Percentiles rank a stretch among this genome's conserved stretches.
Evolutionary conservation across 2,329 filamentous ascomycete species (phyloP).

Genomic region (Colletotrichum sp.): DNA sequence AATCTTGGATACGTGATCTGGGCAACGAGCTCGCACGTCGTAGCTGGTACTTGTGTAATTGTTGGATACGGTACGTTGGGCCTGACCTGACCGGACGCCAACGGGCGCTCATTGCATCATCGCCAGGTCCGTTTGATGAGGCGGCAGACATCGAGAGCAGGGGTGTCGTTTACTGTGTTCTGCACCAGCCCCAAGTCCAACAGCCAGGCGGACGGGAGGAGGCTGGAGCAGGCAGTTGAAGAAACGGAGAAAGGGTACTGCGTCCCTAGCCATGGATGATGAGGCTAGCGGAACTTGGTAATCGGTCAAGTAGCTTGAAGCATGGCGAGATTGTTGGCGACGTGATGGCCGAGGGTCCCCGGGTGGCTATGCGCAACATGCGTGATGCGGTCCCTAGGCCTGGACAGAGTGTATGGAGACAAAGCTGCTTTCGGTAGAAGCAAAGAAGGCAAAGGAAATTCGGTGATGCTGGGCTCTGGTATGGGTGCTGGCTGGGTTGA

Average conservation of each 20-base stretch:
- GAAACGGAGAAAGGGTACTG: not conserved
- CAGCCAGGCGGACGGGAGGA: not conserved
- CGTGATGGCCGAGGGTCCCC: not conserved
- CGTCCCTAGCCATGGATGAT: not conserved
- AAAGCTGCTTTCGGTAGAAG: not conserved
- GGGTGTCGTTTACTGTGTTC: not conserved
- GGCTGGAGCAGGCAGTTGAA: not conserved
- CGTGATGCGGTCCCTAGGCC: not conserved
- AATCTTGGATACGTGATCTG: not conserved
- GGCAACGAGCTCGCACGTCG: not conserved
- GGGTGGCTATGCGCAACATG: not conserved
- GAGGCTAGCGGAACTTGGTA: not conserved
- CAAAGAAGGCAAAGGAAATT: not conserved
- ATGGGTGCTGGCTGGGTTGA: not conserved
- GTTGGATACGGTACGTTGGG: not conserved
- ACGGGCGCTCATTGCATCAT: constrained; percentile 4
- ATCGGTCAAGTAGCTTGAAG: not conserved
- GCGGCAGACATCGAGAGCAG: not conserved
- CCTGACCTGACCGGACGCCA: not conserved
- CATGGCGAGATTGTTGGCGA: not conserved
- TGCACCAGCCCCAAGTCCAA: not conserved
- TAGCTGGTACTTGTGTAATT: not conserved
- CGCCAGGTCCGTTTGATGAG: not conserved
- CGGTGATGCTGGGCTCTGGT: not conserved
- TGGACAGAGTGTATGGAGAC: not conserved